Conservation (phyloP, 2,329 filamentous ascomycete genomes). For the Nigrospora sphaerica region DNA sequence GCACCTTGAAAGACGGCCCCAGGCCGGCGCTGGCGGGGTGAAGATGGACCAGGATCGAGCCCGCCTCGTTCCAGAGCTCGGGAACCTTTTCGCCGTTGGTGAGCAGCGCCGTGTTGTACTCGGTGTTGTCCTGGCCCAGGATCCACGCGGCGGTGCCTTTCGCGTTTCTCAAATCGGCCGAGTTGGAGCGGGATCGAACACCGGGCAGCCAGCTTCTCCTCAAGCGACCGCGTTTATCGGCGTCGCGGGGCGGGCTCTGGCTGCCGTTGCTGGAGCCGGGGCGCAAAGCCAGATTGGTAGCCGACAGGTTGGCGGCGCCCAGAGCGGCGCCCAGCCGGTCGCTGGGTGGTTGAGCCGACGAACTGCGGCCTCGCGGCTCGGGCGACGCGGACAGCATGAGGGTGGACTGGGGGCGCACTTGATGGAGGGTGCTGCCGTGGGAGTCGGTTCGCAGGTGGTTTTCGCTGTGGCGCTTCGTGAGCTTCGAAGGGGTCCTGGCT, state of each 20-base stretch:
- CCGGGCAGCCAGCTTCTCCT: slow-evolving; percentile 49
- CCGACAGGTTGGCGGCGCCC: slow-evolving; percentile 22
- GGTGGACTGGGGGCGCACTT: slow-evolving; percentile 8
- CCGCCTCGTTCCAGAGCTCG: slow-evolving; percentile 58
- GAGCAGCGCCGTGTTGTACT: slow-evolving; percentile 49
- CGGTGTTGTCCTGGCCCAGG: slow-evolving; percentile 41
- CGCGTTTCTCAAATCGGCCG: slow-evolving; percentile 24
- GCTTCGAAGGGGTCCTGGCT: slow-evolving; percentile 5
- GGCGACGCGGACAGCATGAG: slow-evolving; percentile 17
- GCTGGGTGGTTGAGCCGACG: slow-evolving; percentile 37
- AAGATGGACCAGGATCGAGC: slow-evolving; percentile 51
- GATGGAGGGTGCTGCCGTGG: slow-evolving; percentile 8
- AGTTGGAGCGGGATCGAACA: slow-evolving; percentile 43
- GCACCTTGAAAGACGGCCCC: slow-evolving; percentile 55
- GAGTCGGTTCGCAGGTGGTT: slow-evolving; percentile 20
- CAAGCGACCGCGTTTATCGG: slow-evolving; percentile 31
- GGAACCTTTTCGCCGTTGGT: slow-evolving; percentile 53
- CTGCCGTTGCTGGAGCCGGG: slow-evolving; percentile 30
- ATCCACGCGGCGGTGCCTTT: slow-evolving; percentile 42
- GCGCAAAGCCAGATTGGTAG: slow-evolving; percentile 11
- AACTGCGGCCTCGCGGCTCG: slow-evolving; percentile 35
- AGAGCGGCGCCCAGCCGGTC: slow-evolving; percentile 14
- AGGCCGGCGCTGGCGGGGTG: slow-evolving; percentile 40
- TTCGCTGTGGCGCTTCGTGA: slow-evolving; percentile 16
- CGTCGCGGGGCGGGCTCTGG: slow-evolving; percentile 32